Conservation (phyloP, 2,329 filamentous ascomycete species). For the Septoria linicola region DNA sequence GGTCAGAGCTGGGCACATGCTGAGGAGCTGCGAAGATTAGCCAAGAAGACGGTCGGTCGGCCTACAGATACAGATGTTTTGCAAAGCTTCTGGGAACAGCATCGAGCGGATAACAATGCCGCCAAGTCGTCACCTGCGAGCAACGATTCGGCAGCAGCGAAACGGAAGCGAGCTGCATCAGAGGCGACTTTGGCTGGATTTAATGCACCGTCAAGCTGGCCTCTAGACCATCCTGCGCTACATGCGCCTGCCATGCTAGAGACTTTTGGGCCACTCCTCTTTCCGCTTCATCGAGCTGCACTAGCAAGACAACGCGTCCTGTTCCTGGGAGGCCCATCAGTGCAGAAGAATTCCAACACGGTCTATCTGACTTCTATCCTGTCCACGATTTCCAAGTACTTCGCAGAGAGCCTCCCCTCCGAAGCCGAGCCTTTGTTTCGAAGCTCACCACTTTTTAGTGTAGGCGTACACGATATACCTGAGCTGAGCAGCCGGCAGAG, state of each 20-base stretch:
- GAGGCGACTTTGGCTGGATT: constrained; percentile 55
- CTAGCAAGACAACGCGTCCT: constrained; percentile 84
- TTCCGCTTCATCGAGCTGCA: constrained; percentile 84
- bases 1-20: constrained; percentile 90
- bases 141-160: constrained; percentile 30
- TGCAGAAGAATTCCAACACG: constrained; percentile 78
- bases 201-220: constrained; percentile 58
- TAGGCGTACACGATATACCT: constrained; percentile 90
- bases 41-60: constrained; percentile 65
- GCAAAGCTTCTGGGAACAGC: constrained; percentile 76
- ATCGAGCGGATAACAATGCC: constrained; percentile 42
- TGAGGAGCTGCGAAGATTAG: constrained; percentile 69
- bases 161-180: constrained; percentile 37
- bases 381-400: constrained; percentile 77
- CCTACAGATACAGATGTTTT: constrained; percentile 62
- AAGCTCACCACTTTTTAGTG: constrained; percentile 80
- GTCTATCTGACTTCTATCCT: constrained; percentile 94
- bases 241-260: constrained; percentile 76
- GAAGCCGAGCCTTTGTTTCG: constrained; percentile 56
- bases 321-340: constrained; percentile 80
- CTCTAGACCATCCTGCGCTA: constrained; percentile 78
- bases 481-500: constrained; percentile 62
- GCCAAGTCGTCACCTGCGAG: constrained; percentile 8
- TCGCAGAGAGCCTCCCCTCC: constrained; percentile 65
- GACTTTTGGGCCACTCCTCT: constrained; percentile 85